Conservation (phyloP, 352 stramenopile species). For the Bremia lactucae region DNA sequence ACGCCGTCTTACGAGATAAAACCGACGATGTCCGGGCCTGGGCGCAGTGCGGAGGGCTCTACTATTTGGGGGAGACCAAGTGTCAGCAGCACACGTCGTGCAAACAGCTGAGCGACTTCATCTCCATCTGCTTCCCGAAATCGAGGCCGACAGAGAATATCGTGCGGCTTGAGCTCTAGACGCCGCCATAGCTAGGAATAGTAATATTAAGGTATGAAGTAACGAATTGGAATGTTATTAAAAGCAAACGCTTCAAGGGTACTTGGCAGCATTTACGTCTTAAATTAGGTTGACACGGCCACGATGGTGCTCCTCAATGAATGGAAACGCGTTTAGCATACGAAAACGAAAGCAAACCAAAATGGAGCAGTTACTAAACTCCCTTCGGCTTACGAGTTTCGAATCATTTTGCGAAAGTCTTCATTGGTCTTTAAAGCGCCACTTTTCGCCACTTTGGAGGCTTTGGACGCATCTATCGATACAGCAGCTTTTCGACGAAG, state of each 20-base stretch:
- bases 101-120: constrained; percentile 21
- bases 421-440: constrained; percentile 49
- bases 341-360: no score
- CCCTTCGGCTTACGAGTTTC: no score
- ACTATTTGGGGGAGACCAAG: constrained; percentile 19
- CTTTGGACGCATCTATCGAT: constrained; percentile 15
- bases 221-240: constrained; percentile 24
- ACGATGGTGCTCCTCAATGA: no score
- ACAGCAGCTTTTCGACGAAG: constrained; percentile 24
- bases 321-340: no score
- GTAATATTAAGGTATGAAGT: constrained; percentile 12
- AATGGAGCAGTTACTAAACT: no score
- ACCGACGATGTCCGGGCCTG: constrained; percentile 10
- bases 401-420: constrained; percentile 56
- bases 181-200: constrained; percentile 9
- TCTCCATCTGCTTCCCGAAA: constrained; percentile 25
- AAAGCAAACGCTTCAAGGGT: background rate
- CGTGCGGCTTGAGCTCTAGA: constrained; percentile 12
- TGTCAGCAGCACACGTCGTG: constrained; percentile 18
- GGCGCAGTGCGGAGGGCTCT: constrained; percentile 21
- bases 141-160: constrained; percentile 16
- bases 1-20: no score
- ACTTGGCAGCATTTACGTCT: background rate
- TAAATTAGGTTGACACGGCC: no score
- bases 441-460: background rate